These are phyloP conservation scores for Solanum virginianum DNA, from an alignment of 257 asterid genomes.

Conservation along the genomic window DNA sequence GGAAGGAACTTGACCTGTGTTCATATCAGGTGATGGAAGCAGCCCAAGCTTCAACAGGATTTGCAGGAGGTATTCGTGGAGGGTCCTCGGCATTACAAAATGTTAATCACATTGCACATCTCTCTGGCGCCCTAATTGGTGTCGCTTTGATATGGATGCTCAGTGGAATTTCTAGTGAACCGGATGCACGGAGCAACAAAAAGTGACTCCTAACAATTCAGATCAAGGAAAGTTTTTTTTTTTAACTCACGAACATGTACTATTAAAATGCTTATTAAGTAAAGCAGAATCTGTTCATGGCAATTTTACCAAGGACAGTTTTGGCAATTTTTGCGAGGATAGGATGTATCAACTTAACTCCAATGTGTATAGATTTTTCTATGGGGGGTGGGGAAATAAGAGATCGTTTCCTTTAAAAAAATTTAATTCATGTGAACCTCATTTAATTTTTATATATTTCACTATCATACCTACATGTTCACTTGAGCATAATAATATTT, in stretches of 20 bases:
- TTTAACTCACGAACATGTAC: background rate
- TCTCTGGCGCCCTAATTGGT: constrained; percentile 88
- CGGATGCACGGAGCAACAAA: background rate
- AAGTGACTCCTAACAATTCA: background rate
- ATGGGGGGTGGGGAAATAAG: too few species aligned
- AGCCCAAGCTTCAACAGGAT: constrained; percentile 76
- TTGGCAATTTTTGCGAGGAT: background rate
- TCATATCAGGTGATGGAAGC: constrained; percentile 86
- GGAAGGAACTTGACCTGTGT: background rate
- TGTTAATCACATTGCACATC: constrained; percentile 87
- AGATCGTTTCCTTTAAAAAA: too few species aligned
- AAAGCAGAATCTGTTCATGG: background rate
- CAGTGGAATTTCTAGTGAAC: constrained; percentile 38
- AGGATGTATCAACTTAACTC: background rate
- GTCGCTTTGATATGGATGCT: constrained; percentile 74
- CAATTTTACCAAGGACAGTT: background rate
- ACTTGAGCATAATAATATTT: background rate
- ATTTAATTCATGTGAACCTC: too few species aligned
- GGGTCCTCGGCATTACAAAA: constrained; percentile 39
- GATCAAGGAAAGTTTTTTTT: background rate
- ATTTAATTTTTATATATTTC: too few species aligned
- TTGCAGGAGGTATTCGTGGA: constrained; percentile 47
- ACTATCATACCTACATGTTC: too few species aligned
- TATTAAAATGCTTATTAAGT: background rate
- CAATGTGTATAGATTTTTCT: background rate